Base-by-base conservation (phyloP, 495 filamentous ascomycete species). In the Hypoxylon subgilvum region DNA sequence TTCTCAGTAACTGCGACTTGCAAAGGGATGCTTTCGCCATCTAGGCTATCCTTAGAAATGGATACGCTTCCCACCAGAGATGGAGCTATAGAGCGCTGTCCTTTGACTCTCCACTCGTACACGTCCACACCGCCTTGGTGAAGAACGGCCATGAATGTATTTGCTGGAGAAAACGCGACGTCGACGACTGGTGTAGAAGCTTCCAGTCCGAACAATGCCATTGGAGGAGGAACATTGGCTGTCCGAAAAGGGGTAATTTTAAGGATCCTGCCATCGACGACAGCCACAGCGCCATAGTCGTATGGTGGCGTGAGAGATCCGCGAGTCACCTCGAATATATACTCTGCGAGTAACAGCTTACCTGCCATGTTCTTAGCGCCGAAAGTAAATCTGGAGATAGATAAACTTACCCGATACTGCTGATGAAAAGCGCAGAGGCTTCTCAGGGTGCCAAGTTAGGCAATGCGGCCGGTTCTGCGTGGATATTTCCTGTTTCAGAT, bases 191-290 rank as follows among this genome's bases (percentile, higher is more conserved):
- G 86, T 2, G 80, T 80, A 32, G 80, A 77, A 22, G 90, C 66
- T 17, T 74, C 57, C 40, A 97, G 63, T 56, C 96, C 90, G 63
- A 86, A 85, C 48, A 92, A 78, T 12, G 92, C 84, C 91, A 97
- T 96, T 25, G 94, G 94, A 28, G 94, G 94, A 31, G 94, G 94
- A 12, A 95, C 81, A 62, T 93, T 96, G 32, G 90, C 87, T 40
- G 86, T 76, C 53, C 89, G 79, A 65, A 97, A 78, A 3, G 95
- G 90, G 4, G 94, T 97, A 42, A 97, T 70, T 67, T 95, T 95
- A 48, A 97, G 77, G 16, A 63, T 80, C 68, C 84, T 82, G 40
- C 92, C 92, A 73, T 97, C 92, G 32, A 96, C 84, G n/a, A 96
- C 92, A 19, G 86, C 90, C 42, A 93, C 85, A 18, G 87, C 78